A percentile compares a stretch with the other conserved stretches of the same genome.
phyloP scores from a whole-genome alignment of 2,329 filamentous ascomycete species.

The Fusarium tupiense region DNA sequence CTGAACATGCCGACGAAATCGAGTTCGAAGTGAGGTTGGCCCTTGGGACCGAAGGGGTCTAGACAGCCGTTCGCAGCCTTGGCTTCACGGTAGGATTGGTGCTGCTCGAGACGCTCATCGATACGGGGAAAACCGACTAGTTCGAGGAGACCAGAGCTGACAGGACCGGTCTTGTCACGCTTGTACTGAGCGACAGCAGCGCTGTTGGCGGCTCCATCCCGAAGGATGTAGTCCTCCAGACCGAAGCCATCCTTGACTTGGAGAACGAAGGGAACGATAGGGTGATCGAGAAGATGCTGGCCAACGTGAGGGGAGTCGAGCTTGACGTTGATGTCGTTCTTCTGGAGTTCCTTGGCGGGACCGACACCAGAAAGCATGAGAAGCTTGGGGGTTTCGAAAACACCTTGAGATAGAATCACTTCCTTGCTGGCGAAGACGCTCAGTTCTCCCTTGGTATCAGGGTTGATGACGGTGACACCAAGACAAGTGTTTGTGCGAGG shows the following conservation, averaged over 20 bases:
- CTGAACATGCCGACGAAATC: constrained; percentile 70
- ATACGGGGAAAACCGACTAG: constrained; percentile 67
- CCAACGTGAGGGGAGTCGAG: constrained; percentile 70
- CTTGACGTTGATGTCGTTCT: constrained; percentile 63
- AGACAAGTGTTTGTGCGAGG: constrained; percentile 44
- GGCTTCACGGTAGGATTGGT: constrained; percentile 56
- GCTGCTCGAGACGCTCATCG: constrained; percentile 61
- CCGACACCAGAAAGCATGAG: constrained; percentile 74
- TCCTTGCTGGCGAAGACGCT: constrained; percentile 55
- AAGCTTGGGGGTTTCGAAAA: constrained; percentile 72
- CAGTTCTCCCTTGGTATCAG: background rate
- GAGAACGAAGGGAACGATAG: constrained; percentile 55
- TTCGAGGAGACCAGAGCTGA: constrained; percentile 55
- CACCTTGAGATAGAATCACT: constrained; percentile 60
- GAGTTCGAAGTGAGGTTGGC: constrained; percentile 69
- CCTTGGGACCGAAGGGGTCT: constrained; percentile 65
- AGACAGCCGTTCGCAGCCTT: constrained; percentile 54
- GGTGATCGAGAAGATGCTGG: constrained; percentile 71
- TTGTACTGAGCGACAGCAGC: constrained; percentile 31
- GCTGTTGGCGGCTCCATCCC: constrained; percentile 35
- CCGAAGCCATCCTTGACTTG: constrained; percentile 51
- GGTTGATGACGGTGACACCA: constrained; percentile 59
- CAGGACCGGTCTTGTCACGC: constrained; percentile 50
- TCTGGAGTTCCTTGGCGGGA: constrained; percentile 60
- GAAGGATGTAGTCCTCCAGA: constrained; percentile 54